phyloP scores from a whole-genome alignment of 495 filamentous ascomycete genomes.

The Hypoxylon trugodes region DNA sequence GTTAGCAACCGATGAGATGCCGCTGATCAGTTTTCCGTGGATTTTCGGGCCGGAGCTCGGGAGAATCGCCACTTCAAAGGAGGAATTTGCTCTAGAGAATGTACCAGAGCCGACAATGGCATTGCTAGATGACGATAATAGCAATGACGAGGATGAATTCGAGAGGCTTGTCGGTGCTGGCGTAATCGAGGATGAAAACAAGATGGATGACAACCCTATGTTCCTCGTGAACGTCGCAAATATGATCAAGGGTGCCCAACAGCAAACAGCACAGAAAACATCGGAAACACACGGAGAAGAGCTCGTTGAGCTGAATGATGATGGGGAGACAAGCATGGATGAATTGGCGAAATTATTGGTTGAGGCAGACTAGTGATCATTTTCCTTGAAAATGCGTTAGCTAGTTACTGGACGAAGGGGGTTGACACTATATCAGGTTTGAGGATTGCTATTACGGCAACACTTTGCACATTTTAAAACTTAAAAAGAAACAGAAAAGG shows the following conservation, averaged over 20 bases:
- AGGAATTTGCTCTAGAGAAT: conserved; percentile 29
- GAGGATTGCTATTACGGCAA: no score
- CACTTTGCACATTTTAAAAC: no score
- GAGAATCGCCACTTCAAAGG: conserved; percentile 63
- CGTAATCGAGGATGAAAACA: conserved; percentile 4
- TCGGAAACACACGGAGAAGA: conserved; percentile 20
- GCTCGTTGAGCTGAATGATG: conserved; percentile 30
- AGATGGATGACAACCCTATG: background rate
- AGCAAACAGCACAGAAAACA: background rate
- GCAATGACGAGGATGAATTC: conserved; percentile 39
- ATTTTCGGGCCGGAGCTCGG: conserved; percentile 79
- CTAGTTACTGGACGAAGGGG: no score
- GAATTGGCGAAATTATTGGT: conserved; percentile 15
- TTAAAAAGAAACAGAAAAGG: no score
- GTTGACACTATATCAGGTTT: no score
- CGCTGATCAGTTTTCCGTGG: conserved; percentile 95
- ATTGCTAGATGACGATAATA: conserved; percentile 17
- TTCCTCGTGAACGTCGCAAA: no score
- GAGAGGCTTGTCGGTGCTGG: conserved; percentile 18
- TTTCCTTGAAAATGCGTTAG: no score
- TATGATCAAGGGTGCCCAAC: no score
- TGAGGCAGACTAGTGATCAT: background rate
- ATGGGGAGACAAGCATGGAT: conserved; percentile 30
- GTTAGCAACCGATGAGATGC: conserved; percentile 57
- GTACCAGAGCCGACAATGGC: conserved; percentile 25